Base-by-base conservation (phyloP, 1,284 basidiomycete species). In the Chalciporus sp. region DNA sequence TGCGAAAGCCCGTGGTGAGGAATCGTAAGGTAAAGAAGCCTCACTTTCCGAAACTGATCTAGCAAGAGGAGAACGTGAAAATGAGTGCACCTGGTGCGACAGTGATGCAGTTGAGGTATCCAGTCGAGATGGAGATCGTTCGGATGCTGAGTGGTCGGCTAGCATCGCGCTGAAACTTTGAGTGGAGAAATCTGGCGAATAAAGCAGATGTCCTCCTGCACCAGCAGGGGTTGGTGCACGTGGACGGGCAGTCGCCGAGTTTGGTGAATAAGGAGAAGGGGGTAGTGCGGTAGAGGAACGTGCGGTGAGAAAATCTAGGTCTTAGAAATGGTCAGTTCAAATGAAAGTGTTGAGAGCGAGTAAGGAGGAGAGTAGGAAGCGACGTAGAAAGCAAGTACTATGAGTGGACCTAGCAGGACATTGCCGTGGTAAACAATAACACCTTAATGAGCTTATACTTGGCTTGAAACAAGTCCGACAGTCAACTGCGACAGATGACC, bases 21-120 rank as follows among this genome's bases (percentile, higher is more conserved):
- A 64, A 55, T 78, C 75, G 42, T 71, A 72, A 42, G 67, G 67
- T 52, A 70, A 66, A 43, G 66, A 69, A 53, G 73, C 64, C 29
- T 80, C 79, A 40, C 72, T 63, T 40, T 75, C 74, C 17, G 74
- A 74, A 7, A 64, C 67, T 43, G 73, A 71, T 52, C 71, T 66
- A 28, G 68, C 61, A n/a, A 75, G 59, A 42, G 65, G 54, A 7
- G 65, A 58, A 51, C 62, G 65, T 59, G 66, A 63, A 51, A 62
- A 58, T 17, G 60, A 58, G 47, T 61, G 58, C 14, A 54, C 48
- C 19, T 52, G 50, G 11, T 56, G 60, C 35, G 62, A 56, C 29
- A 63, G 58, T 19, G 61, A 62, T 11, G 51, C 40, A 20, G 50
- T 35, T 26, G 54, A 47, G 17, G 44, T 40, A 19, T 49, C 48